Base-by-base conservation (phyloP, 2,329 filamentous ascomycete species). In the Beauveria asiatica region DNA sequence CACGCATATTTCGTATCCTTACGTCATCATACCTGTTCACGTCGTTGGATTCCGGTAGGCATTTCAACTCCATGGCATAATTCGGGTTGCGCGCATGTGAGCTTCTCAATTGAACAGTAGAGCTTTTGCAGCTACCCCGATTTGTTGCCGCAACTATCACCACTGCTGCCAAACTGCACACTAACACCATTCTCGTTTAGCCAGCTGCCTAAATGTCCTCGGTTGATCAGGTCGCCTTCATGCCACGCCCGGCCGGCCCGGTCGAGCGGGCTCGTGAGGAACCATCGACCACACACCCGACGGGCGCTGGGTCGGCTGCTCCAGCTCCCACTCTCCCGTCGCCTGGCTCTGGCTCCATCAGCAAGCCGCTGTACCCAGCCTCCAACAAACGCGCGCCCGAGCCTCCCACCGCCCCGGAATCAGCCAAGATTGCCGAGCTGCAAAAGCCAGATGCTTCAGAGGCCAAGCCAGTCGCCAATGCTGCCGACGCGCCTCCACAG, bases 151-250 rank as follows among this genome's bases (percentile, higher is more conserved):
- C 3, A 50, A 16, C 17, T 50, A 13, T 7, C 52, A n/a, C n/a
- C 19, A 46, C n/a, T 45, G 13, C 50, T 17, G 5, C 19, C 53
- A 33, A 30, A 55, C 33, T 37, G 17, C n/a, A 17, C 23, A 45
- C 52, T 55, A 56, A 56, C 44, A 27, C 45, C 8, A 6, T 5
- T 27, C 44, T 41, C 30, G 13, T 37, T 21, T 9, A 37, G 10
- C 21, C 19, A 44, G 11, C 19, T 37, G 23, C 11, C 27, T n/a
- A 9, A 16, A 58, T 59, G 56, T 59, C 56, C 16, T 51, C 45
- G n/a, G 16, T 59, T 41, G 56, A 59, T 59, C 56, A 49, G 11
- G 46, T 41, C 17, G 27, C 45, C 16, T 51, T 59, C 17, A 51
- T 59, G 48, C 11, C 57, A 21, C 49, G 50, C 30, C 51, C 51